Percentiles rank a stretch among this genome's conserved stretches.
phyloP scores from a whole-genome alignment of 139 green algal species.

The Chlorella sp. region DNA sequence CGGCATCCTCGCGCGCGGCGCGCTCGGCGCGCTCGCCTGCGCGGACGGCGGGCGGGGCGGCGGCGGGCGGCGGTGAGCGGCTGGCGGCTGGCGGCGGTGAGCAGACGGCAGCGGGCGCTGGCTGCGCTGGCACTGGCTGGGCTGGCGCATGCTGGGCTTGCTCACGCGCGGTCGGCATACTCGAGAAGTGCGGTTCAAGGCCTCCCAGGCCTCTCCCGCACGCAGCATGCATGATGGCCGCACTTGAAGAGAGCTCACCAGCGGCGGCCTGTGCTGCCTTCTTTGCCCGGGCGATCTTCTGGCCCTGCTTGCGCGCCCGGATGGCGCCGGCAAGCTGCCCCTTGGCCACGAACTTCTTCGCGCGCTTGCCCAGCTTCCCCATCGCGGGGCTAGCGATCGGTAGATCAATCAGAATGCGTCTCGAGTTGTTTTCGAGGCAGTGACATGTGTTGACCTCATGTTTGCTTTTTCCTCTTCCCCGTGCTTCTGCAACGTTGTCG shows the following conservation, averaged over 20 bases:
- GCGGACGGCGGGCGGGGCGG: not conserved
- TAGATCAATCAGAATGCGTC: not conserved
- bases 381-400: not conserved
- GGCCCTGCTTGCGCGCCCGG: not conserved
- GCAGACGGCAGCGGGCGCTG: not conserved
- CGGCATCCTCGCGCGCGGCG: not conserved
- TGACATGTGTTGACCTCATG: no score
- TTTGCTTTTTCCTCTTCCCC: no score
- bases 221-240: not conserved
- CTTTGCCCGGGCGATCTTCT: not conserved
- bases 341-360: slow-evolving; percentile 14
- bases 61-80: not conserved
- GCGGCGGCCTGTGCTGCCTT: not conserved
- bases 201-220: not conserved
- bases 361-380: not conserved
- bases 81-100: not conserved
- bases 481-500: no score
- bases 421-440: no score
- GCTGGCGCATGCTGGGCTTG: no score
- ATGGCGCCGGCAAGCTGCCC: slow-evolving; percentile 7
- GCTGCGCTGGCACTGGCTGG: not conserved
- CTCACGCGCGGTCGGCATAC: no score
- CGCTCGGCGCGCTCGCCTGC: not conserved
- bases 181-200: not conserved
- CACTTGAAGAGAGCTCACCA: not conserved